phyloP scores from a whole-genome alignment of 805 yeast species.

The Wickerhamomyces mucosus region DNA sequence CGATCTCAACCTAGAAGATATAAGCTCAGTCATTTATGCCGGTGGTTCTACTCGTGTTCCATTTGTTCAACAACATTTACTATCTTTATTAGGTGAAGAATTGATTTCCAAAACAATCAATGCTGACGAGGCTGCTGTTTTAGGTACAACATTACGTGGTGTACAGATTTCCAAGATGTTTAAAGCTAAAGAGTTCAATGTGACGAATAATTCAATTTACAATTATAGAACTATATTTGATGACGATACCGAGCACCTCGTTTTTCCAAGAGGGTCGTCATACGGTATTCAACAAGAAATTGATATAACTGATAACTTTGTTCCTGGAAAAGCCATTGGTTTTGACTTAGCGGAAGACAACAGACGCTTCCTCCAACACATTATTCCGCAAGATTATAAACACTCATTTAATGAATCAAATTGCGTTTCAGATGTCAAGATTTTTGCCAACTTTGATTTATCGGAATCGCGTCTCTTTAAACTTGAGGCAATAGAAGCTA shows the following conservation, averaged over 20 bases:
- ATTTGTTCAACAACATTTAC: constrained; percentile 58
- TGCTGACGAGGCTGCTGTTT: constrained; percentile 90
- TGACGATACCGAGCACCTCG: constrained; percentile 20
- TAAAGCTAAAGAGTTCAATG: constrained; percentile 49
- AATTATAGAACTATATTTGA: constrained; percentile 32
- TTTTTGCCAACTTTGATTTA: constrained; percentile 34
- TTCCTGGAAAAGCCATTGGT: constrained; percentile 21
- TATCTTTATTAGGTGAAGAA: constrained; percentile 46
- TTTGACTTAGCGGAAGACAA: constrained; percentile 27
- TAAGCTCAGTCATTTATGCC: constrained; percentile 63
- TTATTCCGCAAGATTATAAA: constrained; percentile 10
- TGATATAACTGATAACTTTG: constrained; percentile 26
- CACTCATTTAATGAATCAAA: constrained; percentile 23
- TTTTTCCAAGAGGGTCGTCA: constrained; percentile 40
- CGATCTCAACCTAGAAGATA: constrained; percentile 23
- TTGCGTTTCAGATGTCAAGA: constrained; percentile 30
- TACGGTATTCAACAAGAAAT: constrained; percentile 26
- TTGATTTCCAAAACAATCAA: constrained; percentile 74
- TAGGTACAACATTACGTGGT: constrained; percentile 84
- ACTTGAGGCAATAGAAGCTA: constrained; percentile 33
- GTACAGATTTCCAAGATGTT: constrained; percentile 62
- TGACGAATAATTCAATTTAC: constrained; percentile 46
- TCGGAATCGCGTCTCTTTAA: constrained; percentile 42
- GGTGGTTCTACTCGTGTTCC: constrained; percentile 95
- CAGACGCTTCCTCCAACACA: constrained; percentile 8